Evolutionary conservation across 164 flowering plant genomes (phyloP), one percentile per base, ranked within the genome.

Genomic region (Umbilicus rupestris): DNA sequence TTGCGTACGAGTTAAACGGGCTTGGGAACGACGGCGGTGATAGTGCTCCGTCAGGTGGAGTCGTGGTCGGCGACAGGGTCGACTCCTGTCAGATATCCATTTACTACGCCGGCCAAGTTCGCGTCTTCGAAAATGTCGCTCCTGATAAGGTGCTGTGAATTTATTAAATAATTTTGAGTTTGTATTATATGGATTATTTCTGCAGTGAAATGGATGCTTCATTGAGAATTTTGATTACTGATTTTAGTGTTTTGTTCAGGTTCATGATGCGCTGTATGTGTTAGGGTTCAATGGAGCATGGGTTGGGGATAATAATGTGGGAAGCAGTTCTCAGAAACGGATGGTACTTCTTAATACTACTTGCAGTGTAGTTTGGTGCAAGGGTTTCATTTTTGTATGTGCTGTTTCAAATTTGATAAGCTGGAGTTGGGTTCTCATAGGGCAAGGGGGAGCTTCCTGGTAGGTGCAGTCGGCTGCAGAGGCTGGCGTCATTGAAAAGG

Each of bases 401-500:
- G n/a, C 29, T 29, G 20, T 69, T 35, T 55, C 17, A 0, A 30
- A 24, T 39, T 11, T 46, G 44, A 26, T 58, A 14, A 12, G 26
- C 35, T 26, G 62, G 24, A 58, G 12, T 62, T 14, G 7, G 29
- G n/a, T 59, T 29, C 3, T 37, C 7, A 2, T 50, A 76, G 79
- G 66, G 67, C 47, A 58, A 52, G 35, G 74, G 47, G 33, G 76
- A 71, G 45, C 24, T 50, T 12, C 66, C 79, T 16, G 67, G 50
- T 49, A 41, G 70, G 24, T 66, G 68, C 1, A 74, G 72, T 22
- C 73, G 64, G 72, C 44, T 75, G 15, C 50, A 64, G 50, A 73
- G 79, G 71, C 28, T 65, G 42, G 82, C 78, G 1, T 76, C 79
- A 0, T 55, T 79, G 39, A 63, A 68, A 45, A 72, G 79, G 65